Evolutionary conservation across 805 yeast genomes (phyloP).

Genomic region (Teunomyces kruisii): DNA sequence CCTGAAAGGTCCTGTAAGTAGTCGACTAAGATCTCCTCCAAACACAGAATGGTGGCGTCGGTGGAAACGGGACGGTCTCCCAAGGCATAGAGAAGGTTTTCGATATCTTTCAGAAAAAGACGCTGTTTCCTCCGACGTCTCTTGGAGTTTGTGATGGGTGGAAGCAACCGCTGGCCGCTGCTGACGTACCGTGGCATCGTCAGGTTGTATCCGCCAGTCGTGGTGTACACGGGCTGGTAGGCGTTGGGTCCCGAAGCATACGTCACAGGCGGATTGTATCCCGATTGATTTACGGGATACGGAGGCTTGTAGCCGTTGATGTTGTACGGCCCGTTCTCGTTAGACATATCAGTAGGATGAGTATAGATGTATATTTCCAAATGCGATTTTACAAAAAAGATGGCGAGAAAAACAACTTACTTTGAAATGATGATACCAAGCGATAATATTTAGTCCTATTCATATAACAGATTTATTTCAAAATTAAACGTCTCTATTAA

Average conservation of each 20-base stretch:
- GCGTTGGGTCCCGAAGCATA: neutral
- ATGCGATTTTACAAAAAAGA: no score
- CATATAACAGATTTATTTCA: no score
- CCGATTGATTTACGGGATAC: neutral
- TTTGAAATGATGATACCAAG: no score
- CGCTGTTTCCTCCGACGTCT: slow-evolving; percentile 32
- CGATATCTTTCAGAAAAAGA: slow-evolving; percentile 42
- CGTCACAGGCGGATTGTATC: neutral
- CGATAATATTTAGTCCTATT: no score
- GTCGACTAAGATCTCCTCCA: slow-evolving; percentile 41
- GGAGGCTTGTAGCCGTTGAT: neutral
- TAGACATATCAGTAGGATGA: no score
- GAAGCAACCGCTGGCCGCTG: slow-evolving; percentile 3
- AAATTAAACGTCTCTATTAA: neutral
- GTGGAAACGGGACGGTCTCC: slow-evolving; percentile 43
- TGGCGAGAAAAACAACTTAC: neutral
- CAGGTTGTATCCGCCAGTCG: neutral
- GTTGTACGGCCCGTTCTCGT: no score
- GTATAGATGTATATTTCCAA: no score
- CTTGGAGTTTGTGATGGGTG: slow-evolving; percentile 9
- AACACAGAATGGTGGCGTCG: slow-evolving; percentile 36
- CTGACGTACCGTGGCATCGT: neutral
- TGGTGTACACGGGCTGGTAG: neutral
- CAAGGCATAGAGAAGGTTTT: slow-evolving; percentile 37
- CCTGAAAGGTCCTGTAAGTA: slow-evolving; percentile 36